Percentiles rank a stretch among this genome's conserved stretches.
phyloP scores from a whole-genome alignment of 2,329 filamentous ascomycete genomes.

The Alternaria ventricosa region DNA sequence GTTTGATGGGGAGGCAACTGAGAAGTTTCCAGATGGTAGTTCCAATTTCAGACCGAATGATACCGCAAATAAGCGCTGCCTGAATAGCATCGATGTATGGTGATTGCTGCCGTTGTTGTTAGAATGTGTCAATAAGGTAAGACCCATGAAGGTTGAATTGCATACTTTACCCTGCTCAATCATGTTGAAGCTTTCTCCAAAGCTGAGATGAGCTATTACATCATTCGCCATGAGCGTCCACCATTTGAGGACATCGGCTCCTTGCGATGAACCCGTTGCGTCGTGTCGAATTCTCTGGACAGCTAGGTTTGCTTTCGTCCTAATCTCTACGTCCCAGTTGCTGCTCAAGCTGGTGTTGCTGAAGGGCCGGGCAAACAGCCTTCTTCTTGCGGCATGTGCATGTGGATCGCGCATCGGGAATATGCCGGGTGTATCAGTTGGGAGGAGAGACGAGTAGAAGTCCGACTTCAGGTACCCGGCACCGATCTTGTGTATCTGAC shows the following conservation, averaged over 20 bases:
- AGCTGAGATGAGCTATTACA: conserved; percentile 47
- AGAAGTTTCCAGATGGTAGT: conserved; percentile 33
- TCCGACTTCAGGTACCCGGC: conserved; percentile 51
- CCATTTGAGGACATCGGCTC: conserved; percentile 46
- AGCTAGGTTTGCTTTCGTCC: conserved; percentile 41
- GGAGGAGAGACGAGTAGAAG: conserved; percentile 44
- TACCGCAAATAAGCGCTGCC: conserved; percentile 33
- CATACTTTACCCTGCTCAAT: conserved; percentile 45
- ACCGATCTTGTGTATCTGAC: conserved; percentile 45
- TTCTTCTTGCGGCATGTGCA: conserved; percentile 45
- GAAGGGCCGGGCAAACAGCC: conserved; percentile 47
- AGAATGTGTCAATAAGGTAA: background rate
- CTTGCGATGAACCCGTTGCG: conserved; percentile 17
- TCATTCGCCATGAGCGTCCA: conserved; percentile 51
- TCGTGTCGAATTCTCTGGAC: conserved; percentile 40
- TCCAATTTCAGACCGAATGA: conserved; percentile 39
- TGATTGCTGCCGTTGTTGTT: background rate
- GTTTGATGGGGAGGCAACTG: background rate
- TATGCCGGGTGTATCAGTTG: conserved; percentile 28
- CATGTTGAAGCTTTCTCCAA: conserved; percentile 51
- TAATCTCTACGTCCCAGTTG: conserved; percentile 47
- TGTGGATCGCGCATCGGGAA: conserved; percentile 49
- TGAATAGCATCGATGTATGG: conserved; percentile 41
- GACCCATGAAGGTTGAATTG: background rate
- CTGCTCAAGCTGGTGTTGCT: conserved; percentile 43